Evolutionary conservation across 2,329 filamentous ascomycete genomes (phyloP).

Genomic region (Colletotrichum phormii): DNA sequence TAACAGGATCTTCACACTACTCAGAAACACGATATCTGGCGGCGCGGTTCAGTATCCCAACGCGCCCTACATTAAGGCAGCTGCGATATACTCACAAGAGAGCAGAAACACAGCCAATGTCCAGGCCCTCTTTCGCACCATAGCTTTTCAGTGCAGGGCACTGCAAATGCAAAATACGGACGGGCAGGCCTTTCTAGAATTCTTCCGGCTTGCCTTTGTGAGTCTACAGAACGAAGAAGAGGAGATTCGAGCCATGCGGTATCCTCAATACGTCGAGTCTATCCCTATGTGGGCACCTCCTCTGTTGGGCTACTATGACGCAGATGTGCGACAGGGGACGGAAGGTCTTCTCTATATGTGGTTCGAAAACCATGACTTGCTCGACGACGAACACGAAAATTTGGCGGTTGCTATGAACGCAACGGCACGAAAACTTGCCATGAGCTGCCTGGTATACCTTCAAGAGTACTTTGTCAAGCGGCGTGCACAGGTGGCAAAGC

Average conservation of each 20-base stretch:
- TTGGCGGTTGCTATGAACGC: conserved; percentile 46
- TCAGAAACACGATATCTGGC: conserved; percentile 66
- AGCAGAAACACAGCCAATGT: conserved; percentile 50
- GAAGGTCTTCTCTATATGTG: conserved; percentile 57
- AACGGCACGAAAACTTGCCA: conserved; percentile 54
- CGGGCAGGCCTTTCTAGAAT: conserved; percentile 60
- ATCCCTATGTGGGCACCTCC: conserved; percentile 63
- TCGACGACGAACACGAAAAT: conserved; percentile 45
- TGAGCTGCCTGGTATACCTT: conserved; percentile 59
- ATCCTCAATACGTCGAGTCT: conserved; percentile 42
- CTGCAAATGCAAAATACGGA: conserved; percentile 63
- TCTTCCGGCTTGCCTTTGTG: conserved; percentile 48
- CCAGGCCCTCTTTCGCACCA: conserved; percentile 54
- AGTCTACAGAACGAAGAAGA: conserved; percentile 44
- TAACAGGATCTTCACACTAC: conserved; percentile 60
- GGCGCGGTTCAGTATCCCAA: conserved; percentile 59
- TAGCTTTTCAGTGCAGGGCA: conserved; percentile 55
- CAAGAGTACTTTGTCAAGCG: conserved; percentile 58
- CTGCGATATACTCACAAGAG: conserved; percentile 62
- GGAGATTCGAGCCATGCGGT: conserved; percentile 39
- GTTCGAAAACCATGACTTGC: conserved; percentile 43
- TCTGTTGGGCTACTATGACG: conserved; percentile 60
- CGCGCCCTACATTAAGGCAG: conserved; percentile 69
- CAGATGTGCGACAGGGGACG: conserved; percentile 53
- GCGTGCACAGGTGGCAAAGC: conserved; percentile 53